These are phyloP conservation scores for Trichaptum fuscoviolaceum DNA, from an alignment of 768 basidiomycete species.

Conservation along the genomic window DNA sequence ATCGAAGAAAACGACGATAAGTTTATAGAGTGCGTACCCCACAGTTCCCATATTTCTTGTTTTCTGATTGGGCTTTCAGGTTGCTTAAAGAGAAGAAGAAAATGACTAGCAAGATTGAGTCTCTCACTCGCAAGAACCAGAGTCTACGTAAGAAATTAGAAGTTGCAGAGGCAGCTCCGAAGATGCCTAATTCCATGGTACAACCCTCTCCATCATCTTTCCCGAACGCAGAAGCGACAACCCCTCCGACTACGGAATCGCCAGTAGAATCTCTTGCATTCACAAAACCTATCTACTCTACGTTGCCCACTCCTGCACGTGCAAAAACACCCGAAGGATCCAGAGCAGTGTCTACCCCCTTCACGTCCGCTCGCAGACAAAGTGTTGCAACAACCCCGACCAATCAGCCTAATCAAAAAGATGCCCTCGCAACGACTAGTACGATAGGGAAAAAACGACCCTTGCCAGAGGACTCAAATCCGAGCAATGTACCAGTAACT, in stretches of 20 bases:
- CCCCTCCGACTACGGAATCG: conserved; percentile 7
- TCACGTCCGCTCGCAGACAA: conserved; percentile 3
- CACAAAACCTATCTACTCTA: conserved; percentile 11
- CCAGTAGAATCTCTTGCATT: conserved; percentile 13
- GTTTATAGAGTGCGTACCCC: conserved; percentile 61
- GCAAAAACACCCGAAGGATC: conserved; percentile 24
- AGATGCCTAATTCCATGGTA: conserved; percentile 16
- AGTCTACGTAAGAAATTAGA: conserved; percentile 63
- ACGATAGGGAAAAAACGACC: conserved; percentile 60
- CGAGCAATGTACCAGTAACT: conserved; percentile 41
- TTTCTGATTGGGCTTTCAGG: conserved; percentile 30
- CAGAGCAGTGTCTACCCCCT: conserved; percentile 14
- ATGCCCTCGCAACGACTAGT: conserved; percentile 30
- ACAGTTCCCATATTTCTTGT: conserved; percentile 2
- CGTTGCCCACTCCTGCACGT: conserved; percentile 16
- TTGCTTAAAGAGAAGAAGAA: conserved; percentile 81
- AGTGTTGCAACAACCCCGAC: conserved; percentile 8
- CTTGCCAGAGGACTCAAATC: conserved; percentile 74
- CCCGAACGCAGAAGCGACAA: conserved; percentile 8
- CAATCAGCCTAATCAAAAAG: not conserved
- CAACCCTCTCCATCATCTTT: conserved; percentile 9
- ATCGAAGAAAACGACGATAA: conserved; percentile 84
- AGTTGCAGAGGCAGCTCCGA: conserved; percentile 40
- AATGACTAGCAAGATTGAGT: conserved; percentile 61
- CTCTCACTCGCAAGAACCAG: conserved; percentile 67